A percentile compares a stretch with the other conserved stretches of the same genome.
phyloP scores from a whole-genome alignment of 345 rosid genomes.

The Citrus sp. region DNA sequence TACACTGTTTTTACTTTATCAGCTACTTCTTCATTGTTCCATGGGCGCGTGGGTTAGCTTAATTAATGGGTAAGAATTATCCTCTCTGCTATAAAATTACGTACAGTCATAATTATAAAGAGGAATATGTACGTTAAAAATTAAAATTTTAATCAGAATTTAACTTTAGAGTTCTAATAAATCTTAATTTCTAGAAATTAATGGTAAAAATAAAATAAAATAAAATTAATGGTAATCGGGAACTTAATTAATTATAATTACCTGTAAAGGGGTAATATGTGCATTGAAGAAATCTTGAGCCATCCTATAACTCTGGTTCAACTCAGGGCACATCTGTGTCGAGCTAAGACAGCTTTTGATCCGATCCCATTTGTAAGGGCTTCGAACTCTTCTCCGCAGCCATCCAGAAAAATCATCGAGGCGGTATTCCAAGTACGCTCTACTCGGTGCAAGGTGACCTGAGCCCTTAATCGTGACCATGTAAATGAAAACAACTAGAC shows the following conservation, averaged over 20 bases:
- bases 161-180: too few relatives aligned
- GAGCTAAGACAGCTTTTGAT: slow-evolving; percentile 70
- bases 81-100: too few relatives aligned
- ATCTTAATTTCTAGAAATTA: too few relatives aligned
- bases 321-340: slow-evolving; percentile 59
- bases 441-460: slow-evolving; percentile 72
- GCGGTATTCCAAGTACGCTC: slow-evolving; percentile 75
- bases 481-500: slow-evolving; percentile 68
- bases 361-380: slow-evolving; percentile 79
- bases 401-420: slow-evolving; percentile 79
- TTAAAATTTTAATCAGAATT: too few relatives aligned
- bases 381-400: slow-evolving; percentile 68
- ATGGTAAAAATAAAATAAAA: background rate
- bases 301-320: slow-evolving; percentile 71
- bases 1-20: background rate
- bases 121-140: too few relatives aligned
- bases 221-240: too few relatives aligned
- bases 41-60: too few relatives aligned
- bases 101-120: too few relatives aligned
- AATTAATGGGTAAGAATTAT: too few relatives aligned
- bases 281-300: slow-evolving; percentile 94
- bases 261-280: slow-evolving; percentile 78
- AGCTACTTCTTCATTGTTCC: background rate
- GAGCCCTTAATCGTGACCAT: slow-evolving; percentile 77
- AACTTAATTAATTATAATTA: background rate